Evolutionary conservation across 129 eudicot genomes (phyloP), one percentile per base, ranked within the genome.

Genomic region (Artemisia tridentata): DNA sequence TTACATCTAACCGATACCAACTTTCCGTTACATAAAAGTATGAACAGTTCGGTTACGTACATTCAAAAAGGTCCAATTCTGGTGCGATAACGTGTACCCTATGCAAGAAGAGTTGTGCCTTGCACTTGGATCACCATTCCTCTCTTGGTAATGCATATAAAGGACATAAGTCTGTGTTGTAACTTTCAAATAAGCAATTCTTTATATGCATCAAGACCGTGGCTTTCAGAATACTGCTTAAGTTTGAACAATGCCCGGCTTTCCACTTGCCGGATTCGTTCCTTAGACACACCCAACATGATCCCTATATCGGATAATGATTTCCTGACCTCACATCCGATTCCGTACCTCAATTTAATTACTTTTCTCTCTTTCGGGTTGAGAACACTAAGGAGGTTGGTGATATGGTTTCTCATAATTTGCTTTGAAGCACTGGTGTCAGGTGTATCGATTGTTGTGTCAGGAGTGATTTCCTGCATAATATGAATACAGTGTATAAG

Each of bases 201-300:
- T 78, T 84, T 65, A 85, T 92, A 92, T 10, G 91, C 95, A 48
- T 66, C 80, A 34, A 88, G 84, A 7, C 95, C 98, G 58, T 92
- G 88, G 75, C 78, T 83, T 65, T 63, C 78, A 11, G 85, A 84
- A 80, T 73, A 69, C 75, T 92, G 89, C 85, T 79, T 88, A 55
- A 92, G 86, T 79, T 87, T 89, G 78, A 81, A 67, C 51, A 92
- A 17, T 63, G 95, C 89, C 66, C 85, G 80, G 57, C 79, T 85
- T 79, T 89, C 98, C 70, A 87, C 60, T 63, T 83, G 95, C 34
- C 96, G 75, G 54, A 92, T 85, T 71, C 92, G 87, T 80, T 92
- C 98, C 75, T 87, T 89, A 0, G 88, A 80, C 84, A 89, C 67
- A 11, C 95, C 96, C 76, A 86, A 67, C 77, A 79, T 72, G 67